Conservation (phyloP, 78 protist genomes). For the Dictyostelium capitatum region DNA sequence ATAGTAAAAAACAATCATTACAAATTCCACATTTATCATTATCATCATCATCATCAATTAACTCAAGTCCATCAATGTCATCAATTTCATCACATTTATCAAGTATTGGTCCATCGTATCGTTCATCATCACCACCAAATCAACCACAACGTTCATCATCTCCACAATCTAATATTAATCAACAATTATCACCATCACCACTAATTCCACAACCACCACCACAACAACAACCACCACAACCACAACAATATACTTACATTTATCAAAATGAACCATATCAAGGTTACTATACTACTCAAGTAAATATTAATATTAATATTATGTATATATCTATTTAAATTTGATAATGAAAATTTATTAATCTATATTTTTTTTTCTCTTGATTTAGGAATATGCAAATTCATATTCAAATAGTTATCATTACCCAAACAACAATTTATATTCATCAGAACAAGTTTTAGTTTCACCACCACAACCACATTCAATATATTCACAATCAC, state of each 20-base stretch:
- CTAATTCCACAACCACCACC: slow-evolving; percentile 6
- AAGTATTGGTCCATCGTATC: background rate
- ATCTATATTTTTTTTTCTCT: background rate
- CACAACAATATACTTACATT: slow-evolving; percentile 13
- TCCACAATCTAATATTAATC: slow-evolving; percentile 6
- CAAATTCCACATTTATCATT: background rate
- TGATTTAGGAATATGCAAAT: background rate
- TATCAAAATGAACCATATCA: slow-evolving; percentile 7
- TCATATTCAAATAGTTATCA: background rate
- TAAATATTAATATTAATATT: background rate
- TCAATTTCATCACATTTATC: background rate
- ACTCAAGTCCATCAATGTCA: background rate
- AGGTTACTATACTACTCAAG: background rate
- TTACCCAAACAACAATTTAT: background rate
- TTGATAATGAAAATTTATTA: background rate
- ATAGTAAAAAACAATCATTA: background rate
- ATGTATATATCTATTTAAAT: background rate
- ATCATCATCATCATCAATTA: slow-evolving; percentile 5
- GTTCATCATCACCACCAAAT: background rate
- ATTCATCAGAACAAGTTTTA: background rate
- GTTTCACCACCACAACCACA: background rate
- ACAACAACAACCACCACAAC: background rate
- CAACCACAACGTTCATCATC: slow-evolving; percentile 27
- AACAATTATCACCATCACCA: background rate
- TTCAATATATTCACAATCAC: background rate